Conservation (phyloP, 1,139 yeast species). For the Lodderomyces elongisporus region DNA sequence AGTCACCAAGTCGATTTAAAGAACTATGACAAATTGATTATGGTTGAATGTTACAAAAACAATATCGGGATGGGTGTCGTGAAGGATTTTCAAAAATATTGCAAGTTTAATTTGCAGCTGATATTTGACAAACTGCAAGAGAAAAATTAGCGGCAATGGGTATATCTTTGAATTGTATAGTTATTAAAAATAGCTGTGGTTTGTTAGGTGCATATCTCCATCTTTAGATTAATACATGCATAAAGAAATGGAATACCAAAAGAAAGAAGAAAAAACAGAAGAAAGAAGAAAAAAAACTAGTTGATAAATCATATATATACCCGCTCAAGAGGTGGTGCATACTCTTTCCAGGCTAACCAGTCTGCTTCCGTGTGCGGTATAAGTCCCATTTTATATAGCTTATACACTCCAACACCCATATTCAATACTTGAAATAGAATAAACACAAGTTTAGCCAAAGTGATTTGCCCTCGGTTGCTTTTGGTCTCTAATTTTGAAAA, state of each 20-base stretch:
- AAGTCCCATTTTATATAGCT: slow-evolving; percentile 82
- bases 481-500: slow-evolving; percentile 37
- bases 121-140: slow-evolving; percentile 41
- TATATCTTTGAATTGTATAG: no score
- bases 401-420: slow-evolving; percentile 77
- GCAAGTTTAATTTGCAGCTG: slow-evolving; percentile 59
- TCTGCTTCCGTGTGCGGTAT: slow-evolving; percentile 85
- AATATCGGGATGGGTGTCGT: slow-evolving; percentile 81
- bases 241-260: no score
- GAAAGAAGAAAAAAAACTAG: no score
- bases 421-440: slow-evolving; percentile 60
- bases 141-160: background rate
- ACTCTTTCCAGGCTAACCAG: slow-evolving; percentile 93
- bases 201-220: no score
- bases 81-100: slow-evolving; percentile 50
- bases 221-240: no score
- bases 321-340: no score
- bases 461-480: slow-evolving; percentile 38
- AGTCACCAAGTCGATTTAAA: slow-evolving; percentile 80
- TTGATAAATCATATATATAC: no score
- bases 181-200: no score
- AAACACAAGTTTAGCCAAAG: slow-evolving; percentile 32
- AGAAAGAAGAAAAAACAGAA: no score
- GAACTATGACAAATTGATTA: slow-evolving; percentile 67
- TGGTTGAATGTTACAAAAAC: slow-evolving; percentile 84